Base-by-base conservation (phyloP, 2,329 filamentous ascomycete genomes). In the Paecilomyces niveus region DNA sequence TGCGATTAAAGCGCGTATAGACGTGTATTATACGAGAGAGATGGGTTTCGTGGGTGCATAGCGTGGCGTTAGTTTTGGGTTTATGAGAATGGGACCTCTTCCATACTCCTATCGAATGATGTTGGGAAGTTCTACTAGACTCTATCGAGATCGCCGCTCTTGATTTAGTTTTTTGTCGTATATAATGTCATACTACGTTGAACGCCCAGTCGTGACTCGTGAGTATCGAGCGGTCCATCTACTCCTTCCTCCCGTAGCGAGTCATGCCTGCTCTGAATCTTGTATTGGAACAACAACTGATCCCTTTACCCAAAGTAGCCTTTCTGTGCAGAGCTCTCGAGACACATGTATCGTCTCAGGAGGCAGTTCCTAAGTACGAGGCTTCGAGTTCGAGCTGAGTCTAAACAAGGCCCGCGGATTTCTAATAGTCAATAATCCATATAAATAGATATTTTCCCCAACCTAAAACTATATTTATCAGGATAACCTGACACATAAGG, bases 101-200 rank as follows among this genome's bases (percentile, higher is more conserved):
- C 57, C 52, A 26, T 60, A 63, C 60, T 67, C 60, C 58, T 60
- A 61, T 61, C 55, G 39, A 53, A 9, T 83, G 87, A 63, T 79
- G 92, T 89, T 29, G 66, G 91, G 79, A 63, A 94, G 76, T 76
- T 89, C 89, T 63, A 83, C 80, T 54, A 87, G 83, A 3, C 90
- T 90, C 61, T 81, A 76, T 58, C 89, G 90, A 76, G 63, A 95
- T 78, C 21, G 90, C 90, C 1, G 89, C 90, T 62, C 90, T 88
- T 65, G 65, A 62, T 67, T 65, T 59, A 69, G 60, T 65, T 62
- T 22, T 63, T 61, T 53, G 31, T 54, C 31, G 53, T 63, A 63
- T 64, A 57, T 57, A 53, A 32, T 57, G 24, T 24, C 24, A 39
- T 13, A 21, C 7, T 53, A 26, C 8, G 29, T 57, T 33, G 29